phyloP scores from a whole-genome alignment of 2,329 filamentous ascomycete genomes.

The Penicillium sp. region DNA sequence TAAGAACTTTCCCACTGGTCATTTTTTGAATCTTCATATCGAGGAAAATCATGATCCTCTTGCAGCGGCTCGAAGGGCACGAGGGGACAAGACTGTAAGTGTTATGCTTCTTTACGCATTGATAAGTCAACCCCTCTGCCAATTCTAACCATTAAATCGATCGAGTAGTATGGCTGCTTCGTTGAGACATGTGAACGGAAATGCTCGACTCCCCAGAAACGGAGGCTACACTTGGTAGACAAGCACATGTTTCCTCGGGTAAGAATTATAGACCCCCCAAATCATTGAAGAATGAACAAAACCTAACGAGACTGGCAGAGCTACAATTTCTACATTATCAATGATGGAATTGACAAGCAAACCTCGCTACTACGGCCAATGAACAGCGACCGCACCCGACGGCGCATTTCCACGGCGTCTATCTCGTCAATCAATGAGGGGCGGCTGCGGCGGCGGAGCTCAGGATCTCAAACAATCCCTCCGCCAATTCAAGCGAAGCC shows the following conservation, averaged over 20 bases:
- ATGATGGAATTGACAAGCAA: constrained; percentile 84
- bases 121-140: rapidly evolving
- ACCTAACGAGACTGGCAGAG: constrained; percentile 46
- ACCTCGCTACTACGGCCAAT: constrained; percentile 68
- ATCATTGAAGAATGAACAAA: not conserved
- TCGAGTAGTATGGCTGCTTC: constrained; percentile 75
- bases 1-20: constrained; percentile 82
- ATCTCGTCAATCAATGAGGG: constrained; percentile 34
- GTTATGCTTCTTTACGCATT: not conserved
- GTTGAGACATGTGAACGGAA: constrained; percentile 83
- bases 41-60: constrained; percentile 89
- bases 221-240: constrained; percentile 85
- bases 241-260: constrained; percentile 85
- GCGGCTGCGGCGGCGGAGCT: constrained; percentile 32
- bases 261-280: constrained; percentile 8
- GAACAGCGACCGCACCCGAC: constrained; percentile 25
- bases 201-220: constrained; percentile 80
- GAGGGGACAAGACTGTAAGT: constrained; percentile 82
- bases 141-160: not conserved
- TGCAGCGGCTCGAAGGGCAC: constrained; percentile 67
- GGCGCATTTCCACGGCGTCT: constrained; percentile 36
- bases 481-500: not conserved
- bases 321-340: constrained; percentile 85
- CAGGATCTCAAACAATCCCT: constrained; percentile 28
- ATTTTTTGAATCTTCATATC: constrained; percentile 80